These are phyloP conservation scores for Pleurotus tuoliensis DNA, from an alignment of 768 basidiomycete species.

Conservation along the genomic window DNA sequence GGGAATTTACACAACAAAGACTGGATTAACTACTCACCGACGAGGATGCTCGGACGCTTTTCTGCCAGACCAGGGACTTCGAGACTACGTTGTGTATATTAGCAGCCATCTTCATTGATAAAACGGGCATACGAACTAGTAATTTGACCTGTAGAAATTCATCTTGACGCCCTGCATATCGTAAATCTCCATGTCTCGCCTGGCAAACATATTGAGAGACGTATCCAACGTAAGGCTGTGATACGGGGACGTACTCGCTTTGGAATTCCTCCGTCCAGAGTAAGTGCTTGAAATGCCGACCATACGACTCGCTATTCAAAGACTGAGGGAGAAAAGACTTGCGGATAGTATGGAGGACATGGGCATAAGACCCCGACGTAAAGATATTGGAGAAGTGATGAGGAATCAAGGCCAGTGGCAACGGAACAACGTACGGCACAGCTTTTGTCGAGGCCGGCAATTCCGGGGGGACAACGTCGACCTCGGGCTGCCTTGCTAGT, in stretches of 20 bases:
- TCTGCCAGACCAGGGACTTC: conserved; percentile 53
- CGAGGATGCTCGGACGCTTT: conserved; percentile 53
- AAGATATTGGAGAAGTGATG: conserved; percentile 24
- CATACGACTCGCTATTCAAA: conserved; percentile 37
- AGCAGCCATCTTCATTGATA: not conserved
- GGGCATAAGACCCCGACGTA: conserved; percentile 23
- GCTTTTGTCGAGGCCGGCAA: conserved; percentile 34
- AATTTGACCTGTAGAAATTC: conserved; percentile 30
- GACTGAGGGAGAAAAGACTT: conserved; percentile 31
- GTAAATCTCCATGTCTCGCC: conserved; percentile 35
- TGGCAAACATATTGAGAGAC: conserved; percentile 11
- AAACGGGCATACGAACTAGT: conserved; percentile 31
- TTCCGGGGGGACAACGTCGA: conserved; percentile 28
- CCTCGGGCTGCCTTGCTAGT: conserved; percentile 22
- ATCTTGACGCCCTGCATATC: conserved; percentile 33
- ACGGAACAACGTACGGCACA: conserved; percentile 33
- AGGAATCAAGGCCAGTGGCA: conserved; percentile 41
- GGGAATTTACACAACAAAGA: not conserved
- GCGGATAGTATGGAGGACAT: conserved; percentile 15
- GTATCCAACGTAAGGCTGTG: no score
- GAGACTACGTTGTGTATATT: conserved; percentile 28
- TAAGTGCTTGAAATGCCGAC: conserved; percentile 38
- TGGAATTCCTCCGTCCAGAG: conserved; percentile 50
- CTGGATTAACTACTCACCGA: conserved; percentile 21
- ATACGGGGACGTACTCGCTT: conserved; percentile 26